Conservation (phyloP, 148 eudicot species). For the Chenopodium quinoa region DNA sequence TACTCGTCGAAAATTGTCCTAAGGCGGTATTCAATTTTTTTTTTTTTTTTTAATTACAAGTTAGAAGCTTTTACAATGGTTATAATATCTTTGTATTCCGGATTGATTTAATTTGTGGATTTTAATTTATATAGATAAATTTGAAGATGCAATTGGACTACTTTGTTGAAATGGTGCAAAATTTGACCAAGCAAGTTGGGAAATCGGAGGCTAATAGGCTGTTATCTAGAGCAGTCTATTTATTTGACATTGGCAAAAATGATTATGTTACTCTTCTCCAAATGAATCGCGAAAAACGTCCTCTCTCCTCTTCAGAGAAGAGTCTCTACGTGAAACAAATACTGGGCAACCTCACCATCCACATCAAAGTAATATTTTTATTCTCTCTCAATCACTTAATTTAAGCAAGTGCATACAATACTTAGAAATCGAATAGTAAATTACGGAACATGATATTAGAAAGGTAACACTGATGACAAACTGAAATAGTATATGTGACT, state of each 20-base stretch:
- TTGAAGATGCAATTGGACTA: constrained; percentile 33
- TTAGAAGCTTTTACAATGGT: neutral
- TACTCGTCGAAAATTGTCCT: neutral
- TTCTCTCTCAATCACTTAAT: neutral
- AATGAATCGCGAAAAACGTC: neutral
- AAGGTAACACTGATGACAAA: too few species aligned
- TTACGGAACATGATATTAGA: too few species aligned
- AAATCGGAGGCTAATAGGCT: constrained; percentile 22
- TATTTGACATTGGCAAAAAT: constrained; percentile 37
- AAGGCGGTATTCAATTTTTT: neutral
- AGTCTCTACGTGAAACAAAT: constrained; percentile 25
- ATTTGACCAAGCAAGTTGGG: constrained; percentile 28
- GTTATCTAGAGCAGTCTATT: constrained; percentile 30
- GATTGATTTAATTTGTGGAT: too few species aligned
- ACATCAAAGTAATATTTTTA: constrained; percentile 26
- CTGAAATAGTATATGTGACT: too few species aligned
- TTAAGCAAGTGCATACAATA: too few species aligned
- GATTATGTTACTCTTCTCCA: constrained; percentile 30
- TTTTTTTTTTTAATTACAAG: neutral
- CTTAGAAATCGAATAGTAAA: too few species aligned
- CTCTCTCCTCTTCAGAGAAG: neutral
- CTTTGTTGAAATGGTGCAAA: constrained; percentile 27
- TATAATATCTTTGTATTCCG: neutral
- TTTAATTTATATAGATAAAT: constrained; percentile 9
- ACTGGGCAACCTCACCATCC: constrained; percentile 37